phyloP scores from a whole-genome alignment of 1,284 basidiomycete species.

The Irpex lacteus region DNA sequence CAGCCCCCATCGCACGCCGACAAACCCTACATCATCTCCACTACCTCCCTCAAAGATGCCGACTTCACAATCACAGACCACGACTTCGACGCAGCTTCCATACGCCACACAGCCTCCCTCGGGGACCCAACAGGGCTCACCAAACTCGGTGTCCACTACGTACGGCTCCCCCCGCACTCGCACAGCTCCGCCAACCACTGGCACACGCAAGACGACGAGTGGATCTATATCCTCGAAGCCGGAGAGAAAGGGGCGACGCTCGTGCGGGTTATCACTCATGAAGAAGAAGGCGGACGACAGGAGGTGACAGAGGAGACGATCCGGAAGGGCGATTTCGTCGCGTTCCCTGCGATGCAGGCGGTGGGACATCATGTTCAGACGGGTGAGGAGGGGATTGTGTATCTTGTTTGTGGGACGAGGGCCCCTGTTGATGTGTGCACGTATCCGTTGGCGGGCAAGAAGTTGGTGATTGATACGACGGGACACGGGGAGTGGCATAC shows the following conservation, averaged over 20 bases:
- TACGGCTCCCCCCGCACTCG: constrained; percentile 20
- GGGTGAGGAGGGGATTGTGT: constrained; percentile 21
- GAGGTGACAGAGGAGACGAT: constrained; percentile 20
- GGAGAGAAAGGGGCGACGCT: constrained; percentile 18
- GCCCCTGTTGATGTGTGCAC: constrained; percentile 21
- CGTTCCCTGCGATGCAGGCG: constrained; percentile 21
- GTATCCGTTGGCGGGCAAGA: constrained; percentile 20
- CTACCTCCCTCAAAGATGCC: not conserved
- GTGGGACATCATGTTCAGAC: constrained; percentile 20
- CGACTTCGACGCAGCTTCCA: constrained; percentile 12
- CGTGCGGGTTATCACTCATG: constrained; percentile 3
- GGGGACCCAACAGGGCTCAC: constrained; percentile 24
- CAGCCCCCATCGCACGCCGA: not conserved
- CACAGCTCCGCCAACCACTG: constrained; percentile 25
- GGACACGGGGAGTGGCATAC: not conserved
- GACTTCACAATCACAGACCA: not conserved
- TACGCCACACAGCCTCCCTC: constrained; percentile 21
- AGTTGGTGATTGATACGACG: constrained; percentile 14
- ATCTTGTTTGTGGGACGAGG: constrained; percentile 25
- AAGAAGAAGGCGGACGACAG: constrained; percentile 8
- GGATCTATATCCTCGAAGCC: constrained; percentile 27
- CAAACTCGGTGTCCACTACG: constrained; percentile 25
- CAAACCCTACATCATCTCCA: constrained; percentile 2
- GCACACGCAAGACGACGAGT: constrained; percentile 28
- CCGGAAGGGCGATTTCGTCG: constrained; percentile 26